Percentiles rank a stretch among this genome's conserved stretches.
Conservation (phyloP, 331 rosid genomes). For the Saraca asoca region DNA sequence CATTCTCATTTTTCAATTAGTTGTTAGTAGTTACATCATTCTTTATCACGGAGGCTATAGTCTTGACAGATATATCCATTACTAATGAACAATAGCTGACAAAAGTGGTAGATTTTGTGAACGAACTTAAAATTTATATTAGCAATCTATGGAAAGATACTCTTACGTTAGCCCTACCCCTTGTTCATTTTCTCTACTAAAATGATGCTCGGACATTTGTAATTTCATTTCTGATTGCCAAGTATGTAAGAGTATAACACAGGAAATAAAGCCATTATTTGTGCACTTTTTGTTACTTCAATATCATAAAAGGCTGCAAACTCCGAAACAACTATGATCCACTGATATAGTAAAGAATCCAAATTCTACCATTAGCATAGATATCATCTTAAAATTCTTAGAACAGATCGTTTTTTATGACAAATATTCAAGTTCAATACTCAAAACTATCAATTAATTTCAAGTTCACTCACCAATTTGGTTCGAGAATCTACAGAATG, state of each 20-base stretch:
- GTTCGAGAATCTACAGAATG: slow-evolving; percentile 83
- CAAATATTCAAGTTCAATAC: background rate
- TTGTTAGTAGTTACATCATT: background rate
- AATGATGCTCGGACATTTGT: no score
- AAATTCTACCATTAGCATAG: background rate
- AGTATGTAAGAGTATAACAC: background rate
- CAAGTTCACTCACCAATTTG: slow-evolving; percentile 62
- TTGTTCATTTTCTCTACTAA: background rate
- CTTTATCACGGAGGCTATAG: background rate
- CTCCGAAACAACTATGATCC: slow-evolving; percentile 11
- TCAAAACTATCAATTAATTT: slow-evolving; percentile 10
- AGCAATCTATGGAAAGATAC: background rate
- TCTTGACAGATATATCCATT: slow-evolving; percentile 11
- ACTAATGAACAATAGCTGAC: slow-evolving; percentile 10
- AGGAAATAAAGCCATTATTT: slow-evolving; percentile 11
- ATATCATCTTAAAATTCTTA: background rate
- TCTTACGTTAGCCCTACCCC: background rate
- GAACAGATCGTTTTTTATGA: background rate
- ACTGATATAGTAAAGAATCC: slow-evolving; percentile 3
- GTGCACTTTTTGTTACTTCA: background rate
- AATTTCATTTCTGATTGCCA: background rate
- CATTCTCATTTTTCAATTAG: slow-evolving; percentile 15
- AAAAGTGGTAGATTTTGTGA: slow-evolving; percentile 13
- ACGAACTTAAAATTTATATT: background rate
- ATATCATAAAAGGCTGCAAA: slow-evolving; percentile 1